These are phyloP conservation scores for Solanum sparsipilum DNA, from an alignment of 257 asterid genomes.

Conservation along the genomic window DNA sequence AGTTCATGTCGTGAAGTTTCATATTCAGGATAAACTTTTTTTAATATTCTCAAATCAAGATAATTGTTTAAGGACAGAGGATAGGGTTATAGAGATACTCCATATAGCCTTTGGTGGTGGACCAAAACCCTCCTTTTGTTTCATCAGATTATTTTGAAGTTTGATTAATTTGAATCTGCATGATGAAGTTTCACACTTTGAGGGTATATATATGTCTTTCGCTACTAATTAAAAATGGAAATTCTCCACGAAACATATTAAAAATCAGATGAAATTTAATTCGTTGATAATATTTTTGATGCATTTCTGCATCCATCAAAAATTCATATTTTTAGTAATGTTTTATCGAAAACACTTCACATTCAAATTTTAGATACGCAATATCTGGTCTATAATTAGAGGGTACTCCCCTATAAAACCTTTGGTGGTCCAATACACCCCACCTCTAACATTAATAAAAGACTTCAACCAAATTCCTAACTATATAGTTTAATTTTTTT, in stretches of 20 bases:
- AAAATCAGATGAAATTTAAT: not conserved
- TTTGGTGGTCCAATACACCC: not conserved
- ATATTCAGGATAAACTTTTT: not conserved
- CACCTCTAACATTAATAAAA: not conserved
- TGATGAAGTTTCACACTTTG: not conserved
- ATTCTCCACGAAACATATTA: not conserved
- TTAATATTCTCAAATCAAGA: not conserved
- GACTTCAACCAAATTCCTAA: not conserved
- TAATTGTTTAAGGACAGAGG: fast-evolving
- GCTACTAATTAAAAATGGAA: not conserved
- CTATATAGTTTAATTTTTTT: not conserved
- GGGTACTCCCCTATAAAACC: not conserved
- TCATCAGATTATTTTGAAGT: not conserved
- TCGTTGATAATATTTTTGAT: not conserved
- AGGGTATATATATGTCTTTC: not conserved
- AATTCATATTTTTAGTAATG: not conserved
- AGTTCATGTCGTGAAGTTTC: not conserved
- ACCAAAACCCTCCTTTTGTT: not conserved
- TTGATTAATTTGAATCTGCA: fast-evolving
- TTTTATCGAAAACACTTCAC: fast-evolving
- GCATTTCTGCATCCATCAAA: not conserved
- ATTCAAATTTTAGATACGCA: not conserved
- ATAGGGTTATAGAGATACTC: not conserved
- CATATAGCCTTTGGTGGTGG: not conserved
- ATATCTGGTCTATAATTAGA: not conserved